Evolutionary conservation across 345 rosid genomes (phyloP).

Genomic region (Leavenworthia alabamica): DNA sequence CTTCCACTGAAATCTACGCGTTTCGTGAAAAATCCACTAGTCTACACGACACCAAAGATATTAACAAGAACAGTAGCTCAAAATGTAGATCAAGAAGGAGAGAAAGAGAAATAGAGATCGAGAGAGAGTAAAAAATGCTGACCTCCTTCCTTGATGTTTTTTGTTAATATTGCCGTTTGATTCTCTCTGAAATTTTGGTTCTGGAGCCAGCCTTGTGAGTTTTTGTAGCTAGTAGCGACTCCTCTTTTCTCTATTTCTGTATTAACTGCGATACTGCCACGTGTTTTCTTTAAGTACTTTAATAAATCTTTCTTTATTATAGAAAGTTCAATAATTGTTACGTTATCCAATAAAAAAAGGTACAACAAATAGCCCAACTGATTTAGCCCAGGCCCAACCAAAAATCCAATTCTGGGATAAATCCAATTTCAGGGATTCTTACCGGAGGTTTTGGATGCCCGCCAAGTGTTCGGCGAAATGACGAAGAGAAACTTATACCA

Average conservation of each 20-base stretch:
- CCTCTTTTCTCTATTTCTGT: slow-evolving; percentile 4
- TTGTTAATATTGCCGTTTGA: background rate
- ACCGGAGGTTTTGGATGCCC: slow-evolving; percentile 21
- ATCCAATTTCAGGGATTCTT: background rate
- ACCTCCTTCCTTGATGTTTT: slow-evolving; percentile 18
- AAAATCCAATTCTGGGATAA: background rate
- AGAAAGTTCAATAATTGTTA: background rate
- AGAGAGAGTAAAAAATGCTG: slow-evolving; percentile 19
- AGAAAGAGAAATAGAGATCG: background rate
- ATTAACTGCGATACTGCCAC: slow-evolving; percentile 17
- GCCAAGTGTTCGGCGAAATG: slow-evolving; percentile 47
- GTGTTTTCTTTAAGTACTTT: background rate
- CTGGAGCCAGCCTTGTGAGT: slow-evolving; percentile 3
- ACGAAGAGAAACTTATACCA: slow-evolving; percentile 38
- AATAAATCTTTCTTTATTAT: background rate
- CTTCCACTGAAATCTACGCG: slow-evolving; percentile 21
- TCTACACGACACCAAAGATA: slow-evolving; percentile 1
- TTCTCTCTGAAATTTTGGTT: background rate
- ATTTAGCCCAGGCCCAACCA: slow-evolving; percentile 13
- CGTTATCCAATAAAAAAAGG: background rate
- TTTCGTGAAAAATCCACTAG: background rate
- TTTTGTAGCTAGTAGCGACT: slow-evolving; percentile 30
- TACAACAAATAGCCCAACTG: background rate
- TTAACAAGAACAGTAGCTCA: slow-evolving; percentile 11
- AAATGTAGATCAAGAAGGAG: background rate